A percentile compares a stretch with the other conserved stretches of the same genome.
Conservation (phyloP, 768 basidiomycete genomes). For the Pleurotus platypus region DNA sequence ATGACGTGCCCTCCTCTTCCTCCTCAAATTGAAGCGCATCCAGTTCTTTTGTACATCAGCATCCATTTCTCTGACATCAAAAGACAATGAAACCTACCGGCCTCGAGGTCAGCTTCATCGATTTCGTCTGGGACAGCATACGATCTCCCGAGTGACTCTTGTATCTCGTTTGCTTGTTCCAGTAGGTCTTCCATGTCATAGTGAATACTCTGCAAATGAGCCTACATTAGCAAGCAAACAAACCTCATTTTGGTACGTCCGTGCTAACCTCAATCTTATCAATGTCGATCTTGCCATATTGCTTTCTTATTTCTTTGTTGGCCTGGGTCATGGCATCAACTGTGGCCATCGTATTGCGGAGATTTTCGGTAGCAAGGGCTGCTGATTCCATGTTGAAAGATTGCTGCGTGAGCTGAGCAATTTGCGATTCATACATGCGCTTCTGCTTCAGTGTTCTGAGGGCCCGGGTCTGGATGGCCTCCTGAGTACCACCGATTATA, state of each 20-base stretch:
- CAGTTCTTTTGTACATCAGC: conserved; percentile 56
- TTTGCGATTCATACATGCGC: conserved; percentile 91
- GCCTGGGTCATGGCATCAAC: conserved; percentile 94
- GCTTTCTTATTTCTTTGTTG: conserved; percentile 94
- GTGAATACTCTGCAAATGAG: conserved; percentile 70
- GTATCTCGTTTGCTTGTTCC: conserved; percentile 97
- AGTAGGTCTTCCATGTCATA: conserved; percentile 97
- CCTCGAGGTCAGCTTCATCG: conserved; percentile 96
- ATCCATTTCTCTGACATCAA: too few species aligned
- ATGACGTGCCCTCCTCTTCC: conserved; percentile 88
- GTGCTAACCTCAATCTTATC: conserved; percentile 92
- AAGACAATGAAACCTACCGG: conserved; percentile 50
- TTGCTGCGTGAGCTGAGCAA: conserved; percentile 89
- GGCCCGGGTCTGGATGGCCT: conserved; percentile 92
- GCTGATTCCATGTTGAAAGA: conserved; percentile 99
- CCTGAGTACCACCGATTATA: conserved; percentile 35
- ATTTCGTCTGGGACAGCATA: conserved; percentile 97
- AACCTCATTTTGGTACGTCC: too few species aligned
- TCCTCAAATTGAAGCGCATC: conserved; percentile 91
- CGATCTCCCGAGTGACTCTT: conserved; percentile 88
- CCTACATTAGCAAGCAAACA: too few species aligned
- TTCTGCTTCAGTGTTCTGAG: conserved; percentile 92
- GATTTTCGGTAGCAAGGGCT: conserved; percentile 92
- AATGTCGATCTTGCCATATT: conserved; percentile 96
- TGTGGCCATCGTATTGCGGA: conserved; percentile 98